Evolutionary conservation across 495 filamentous ascomycete genomes (phyloP).

Genomic region (Hyphodiscus hymeniophilus): DNA sequence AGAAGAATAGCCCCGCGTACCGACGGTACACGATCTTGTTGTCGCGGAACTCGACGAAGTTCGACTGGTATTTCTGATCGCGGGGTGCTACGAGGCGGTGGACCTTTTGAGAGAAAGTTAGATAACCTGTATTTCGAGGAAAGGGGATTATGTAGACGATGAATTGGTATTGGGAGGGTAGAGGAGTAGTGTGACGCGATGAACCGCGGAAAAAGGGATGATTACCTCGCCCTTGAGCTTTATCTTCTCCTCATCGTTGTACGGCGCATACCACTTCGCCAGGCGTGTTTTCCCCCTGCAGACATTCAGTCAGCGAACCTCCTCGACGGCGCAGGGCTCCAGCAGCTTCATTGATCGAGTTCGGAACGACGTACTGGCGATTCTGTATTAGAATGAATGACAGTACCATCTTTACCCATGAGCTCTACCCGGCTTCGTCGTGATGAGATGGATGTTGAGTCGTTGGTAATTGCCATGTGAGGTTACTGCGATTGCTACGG

Average conservation of each 20-base stretch:
- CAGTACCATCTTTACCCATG: constrained; percentile 54
- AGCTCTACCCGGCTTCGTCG: not conserved
- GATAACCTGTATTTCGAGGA: not conserved
- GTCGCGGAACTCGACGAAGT: constrained; percentile 94
- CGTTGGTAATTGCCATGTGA: not conserved
- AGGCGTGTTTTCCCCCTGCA: constrained; percentile 92
- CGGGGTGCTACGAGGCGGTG: constrained; percentile 95
- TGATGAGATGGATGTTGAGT: not conserved
- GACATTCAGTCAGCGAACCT: not conserved
- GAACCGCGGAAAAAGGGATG: constrained; percentile 1
- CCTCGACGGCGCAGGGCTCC: not conserved
- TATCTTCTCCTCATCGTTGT: constrained; percentile 94
- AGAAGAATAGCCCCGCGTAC: constrained; percentile 97
- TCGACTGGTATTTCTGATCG: constrained; percentile 98
- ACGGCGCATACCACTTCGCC: constrained; percentile 98
- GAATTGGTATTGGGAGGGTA: constrained; percentile 90
- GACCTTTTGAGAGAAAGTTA: constrained; percentile 45
- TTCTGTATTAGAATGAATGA: constrained; percentile 97
- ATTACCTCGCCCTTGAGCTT: constrained; percentile 82
- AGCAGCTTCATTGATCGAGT: constrained; percentile 14
- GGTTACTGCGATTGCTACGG: not conserved
- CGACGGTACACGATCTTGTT: constrained; percentile 93
- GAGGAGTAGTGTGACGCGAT: constrained; percentile 1
- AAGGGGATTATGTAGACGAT: constrained; percentile 62
- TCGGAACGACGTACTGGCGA: constrained; percentile 60